These are phyloP conservation scores for Amaranthus palmeri DNA, from an alignment of 148 eudicot species.

Conservation along the genomic window DNA sequence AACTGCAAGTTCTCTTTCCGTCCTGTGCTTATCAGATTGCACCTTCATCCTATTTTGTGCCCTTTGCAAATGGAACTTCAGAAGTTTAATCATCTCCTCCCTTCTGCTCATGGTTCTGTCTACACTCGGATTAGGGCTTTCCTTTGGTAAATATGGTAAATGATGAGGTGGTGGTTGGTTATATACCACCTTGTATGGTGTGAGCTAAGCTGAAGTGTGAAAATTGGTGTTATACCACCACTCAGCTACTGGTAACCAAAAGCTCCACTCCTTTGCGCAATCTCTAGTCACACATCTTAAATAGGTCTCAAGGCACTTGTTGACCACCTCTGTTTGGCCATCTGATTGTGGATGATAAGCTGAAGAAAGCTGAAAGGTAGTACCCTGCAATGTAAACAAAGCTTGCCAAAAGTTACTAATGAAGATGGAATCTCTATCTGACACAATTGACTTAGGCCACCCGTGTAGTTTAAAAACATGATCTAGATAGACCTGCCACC, in stretches of 20 bases:
- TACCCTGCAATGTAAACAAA: background rate
- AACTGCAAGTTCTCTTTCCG: background rate
- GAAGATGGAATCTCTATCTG: background rate
- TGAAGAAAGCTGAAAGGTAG: background rate
- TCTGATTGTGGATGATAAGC: background rate
- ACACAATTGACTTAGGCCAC: background rate
- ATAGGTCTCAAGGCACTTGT: background rate
- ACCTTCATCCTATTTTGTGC: background rate
- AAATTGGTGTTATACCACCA: slow-evolving; percentile 7
- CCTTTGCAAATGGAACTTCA: background rate
- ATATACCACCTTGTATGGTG: background rate
- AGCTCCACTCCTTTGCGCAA: background rate
- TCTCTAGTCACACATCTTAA: background rate
- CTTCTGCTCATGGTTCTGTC: background rate
- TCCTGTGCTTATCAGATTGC: background rate
- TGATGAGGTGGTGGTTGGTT: background rate
- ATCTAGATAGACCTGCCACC: background rate
- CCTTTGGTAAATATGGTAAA: background rate
- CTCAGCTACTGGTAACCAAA: background rate
- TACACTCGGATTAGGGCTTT: background rate
- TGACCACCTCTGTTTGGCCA: background rate
- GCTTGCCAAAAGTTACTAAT: background rate
- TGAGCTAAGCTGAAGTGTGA: background rate
- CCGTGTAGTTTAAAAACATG: too few species aligned
- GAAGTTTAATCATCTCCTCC: background rate